Percentiles rank a stretch among this genome's conserved stretches.
Conservation (phyloP, 2,329 filamentous ascomycete genomes). For the Botrytis medusae region DNA sequence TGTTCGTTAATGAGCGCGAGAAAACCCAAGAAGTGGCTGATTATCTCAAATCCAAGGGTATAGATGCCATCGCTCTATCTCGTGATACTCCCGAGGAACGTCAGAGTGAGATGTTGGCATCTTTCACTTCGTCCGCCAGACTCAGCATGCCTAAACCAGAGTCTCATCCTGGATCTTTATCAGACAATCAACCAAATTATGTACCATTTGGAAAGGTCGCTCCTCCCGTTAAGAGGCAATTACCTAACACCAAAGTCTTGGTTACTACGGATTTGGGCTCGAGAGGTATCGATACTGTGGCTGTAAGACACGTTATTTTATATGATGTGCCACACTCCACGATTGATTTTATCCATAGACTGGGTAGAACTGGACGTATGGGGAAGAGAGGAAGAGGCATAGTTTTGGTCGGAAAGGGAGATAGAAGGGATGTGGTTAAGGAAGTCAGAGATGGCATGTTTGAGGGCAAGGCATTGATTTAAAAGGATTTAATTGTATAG, state of each 20-base stretch:
- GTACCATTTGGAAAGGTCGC: constrained; percentile 34
- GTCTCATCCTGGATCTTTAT: constrained; percentile 44
- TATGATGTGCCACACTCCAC: constrained; percentile 98
- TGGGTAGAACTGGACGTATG: constrained; percentile 91
- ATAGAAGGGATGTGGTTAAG: constrained; percentile 83
- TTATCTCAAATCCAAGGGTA: constrained; percentile 80
- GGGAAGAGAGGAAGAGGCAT: constrained; percentile 84
- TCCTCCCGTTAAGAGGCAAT: constrained; percentile 37
- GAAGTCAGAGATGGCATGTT: constrained; percentile 92
- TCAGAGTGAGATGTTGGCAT: constrained; percentile 71
- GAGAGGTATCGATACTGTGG: constrained; percentile 88
- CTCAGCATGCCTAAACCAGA: constrained; percentile 8
- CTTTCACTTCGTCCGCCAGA: constrained; percentile 57
- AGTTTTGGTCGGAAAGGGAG: constrained; percentile 85
- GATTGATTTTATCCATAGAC: constrained; percentile 96
- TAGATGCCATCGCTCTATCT: constrained; percentile 82
- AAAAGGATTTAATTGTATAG: constrained; percentile 24
- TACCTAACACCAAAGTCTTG: constrained; percentile 82
- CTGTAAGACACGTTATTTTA: constrained; percentile 85
- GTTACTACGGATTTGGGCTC: constrained; percentile 94
- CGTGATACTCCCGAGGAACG: constrained; percentile 79
- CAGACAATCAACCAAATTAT: constrained; percentile 41
- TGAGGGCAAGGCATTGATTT: constrained; percentile 75
- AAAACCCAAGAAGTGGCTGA: constrained; percentile 77
- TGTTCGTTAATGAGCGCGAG: constrained; percentile 96